These are phyloP conservation scores for Emergomyces pasteurianus DNA, from an alignment of 2,329 filamentous ascomycete genomes.

Conservation along the genomic window DNA sequence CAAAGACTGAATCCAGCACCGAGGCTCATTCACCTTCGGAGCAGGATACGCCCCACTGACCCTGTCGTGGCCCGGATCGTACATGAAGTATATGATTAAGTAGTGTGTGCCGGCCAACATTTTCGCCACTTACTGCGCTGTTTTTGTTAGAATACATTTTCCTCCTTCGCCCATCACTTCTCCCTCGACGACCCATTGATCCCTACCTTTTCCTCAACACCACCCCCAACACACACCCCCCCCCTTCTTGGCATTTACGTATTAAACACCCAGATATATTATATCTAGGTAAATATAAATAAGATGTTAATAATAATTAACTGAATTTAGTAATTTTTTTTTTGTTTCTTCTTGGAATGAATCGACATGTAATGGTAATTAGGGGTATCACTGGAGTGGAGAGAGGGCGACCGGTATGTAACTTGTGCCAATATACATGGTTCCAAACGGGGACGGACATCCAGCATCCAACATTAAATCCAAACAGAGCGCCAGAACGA, in stretches of 20 bases:
- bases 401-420: neutral
- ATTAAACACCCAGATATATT: neutral
- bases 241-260: neutral
- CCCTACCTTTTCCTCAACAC: no score
- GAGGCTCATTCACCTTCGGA: neutral
- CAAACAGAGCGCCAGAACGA: neutral
- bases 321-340: neutral
- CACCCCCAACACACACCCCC: neutral
- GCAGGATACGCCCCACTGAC: neutral
- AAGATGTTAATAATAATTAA: neutral
- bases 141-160: neutral
- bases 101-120: neutral
- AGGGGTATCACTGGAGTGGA: constrained; percentile 2
- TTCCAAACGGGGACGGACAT: neutral
- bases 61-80: neutral
- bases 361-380: neutral
- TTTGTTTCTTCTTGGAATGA: neutral
- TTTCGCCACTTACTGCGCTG: neutral
- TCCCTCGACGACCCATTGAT: neutral
- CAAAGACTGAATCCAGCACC: constrained; percentile 18
- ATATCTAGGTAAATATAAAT: neutral
- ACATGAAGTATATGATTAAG: neutral
- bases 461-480: neutral
- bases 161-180: neutral
- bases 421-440: neutral